These are phyloP conservation scores for Chaetoceros muelleri DNA, from an alignment of 108 stramenopile species.

Conservation along the genomic window DNA sequence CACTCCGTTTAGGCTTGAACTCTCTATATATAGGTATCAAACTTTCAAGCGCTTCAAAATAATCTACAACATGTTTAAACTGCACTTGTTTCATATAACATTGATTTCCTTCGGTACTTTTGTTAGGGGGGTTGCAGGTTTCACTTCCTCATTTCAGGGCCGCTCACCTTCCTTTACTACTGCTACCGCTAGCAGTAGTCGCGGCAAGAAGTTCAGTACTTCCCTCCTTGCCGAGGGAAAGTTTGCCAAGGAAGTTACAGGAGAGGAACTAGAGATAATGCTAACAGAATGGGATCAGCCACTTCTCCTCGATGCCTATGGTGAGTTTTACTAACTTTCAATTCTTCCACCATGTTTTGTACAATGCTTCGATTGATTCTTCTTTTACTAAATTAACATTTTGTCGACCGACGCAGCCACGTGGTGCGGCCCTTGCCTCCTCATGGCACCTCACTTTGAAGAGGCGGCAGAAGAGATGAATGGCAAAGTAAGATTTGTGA, in stretches of 20 bases:
- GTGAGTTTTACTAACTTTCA: constrained; percentile 3
- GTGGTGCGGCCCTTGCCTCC: constrained; percentile 70
- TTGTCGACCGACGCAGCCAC: background rate
- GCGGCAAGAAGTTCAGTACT: too few relatives aligned
- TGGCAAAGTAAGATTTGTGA: constrained; percentile 70
- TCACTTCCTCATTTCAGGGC: too few relatives aligned
- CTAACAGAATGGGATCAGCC: constrained; percentile 65
- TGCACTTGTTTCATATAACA: too few relatives aligned
- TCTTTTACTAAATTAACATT: background rate
- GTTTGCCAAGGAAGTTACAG: constrained; percentile 26
- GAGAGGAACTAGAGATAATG: constrained; percentile 68
- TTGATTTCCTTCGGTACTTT: too few relatives aligned
- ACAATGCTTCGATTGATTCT: background rate
- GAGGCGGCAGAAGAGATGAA: constrained; percentile 53
- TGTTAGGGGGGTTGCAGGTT: too few relatives aligned
- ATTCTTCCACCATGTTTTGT: background rate
- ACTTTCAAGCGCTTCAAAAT: too few relatives aligned
- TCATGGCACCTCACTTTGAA: constrained; percentile 80
- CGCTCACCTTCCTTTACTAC: too few relatives aligned
- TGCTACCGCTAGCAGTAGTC: too few relatives aligned
- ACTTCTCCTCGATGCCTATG: constrained; percentile 75
- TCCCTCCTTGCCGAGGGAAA: background rate
- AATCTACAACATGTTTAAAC: too few relatives aligned
- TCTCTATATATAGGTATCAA: too few relatives aligned
- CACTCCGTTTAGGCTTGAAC: too few relatives aligned